These are phyloP conservation scores for Vanderwaltozyma yarrowii DNA, from an alignment of 805 yeast genomes.

Conservation along the genomic window DNA sequence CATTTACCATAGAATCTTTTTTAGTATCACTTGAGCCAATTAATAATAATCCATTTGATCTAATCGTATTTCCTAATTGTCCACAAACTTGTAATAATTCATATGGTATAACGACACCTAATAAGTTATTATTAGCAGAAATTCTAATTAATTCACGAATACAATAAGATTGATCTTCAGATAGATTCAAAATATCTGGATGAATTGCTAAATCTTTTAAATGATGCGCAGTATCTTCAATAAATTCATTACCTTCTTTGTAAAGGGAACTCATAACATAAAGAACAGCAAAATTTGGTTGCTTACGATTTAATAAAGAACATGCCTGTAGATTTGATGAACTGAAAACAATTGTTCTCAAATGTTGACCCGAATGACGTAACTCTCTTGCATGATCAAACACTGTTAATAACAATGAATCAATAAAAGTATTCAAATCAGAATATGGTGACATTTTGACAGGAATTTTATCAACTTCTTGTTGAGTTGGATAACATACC, in stretches of 20 bases:
- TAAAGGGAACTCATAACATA: conserved; percentile 64
- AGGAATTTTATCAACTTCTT: conserved; percentile 34
- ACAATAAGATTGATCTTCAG: conserved; percentile 11
- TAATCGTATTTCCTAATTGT: conserved; percentile 58
- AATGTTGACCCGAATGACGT: conserved; percentile 29
- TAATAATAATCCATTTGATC: conserved; percentile 71
- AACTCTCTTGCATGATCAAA: conserved; percentile 61
- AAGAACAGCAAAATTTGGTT: conserved; percentile 93
- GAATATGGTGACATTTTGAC: conserved; percentile 34
- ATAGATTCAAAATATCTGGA: conserved; percentile 5
- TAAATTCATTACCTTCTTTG: conserved; percentile 8
- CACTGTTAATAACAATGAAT: conserved; percentile 55
- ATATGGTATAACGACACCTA: conserved; percentile 74
- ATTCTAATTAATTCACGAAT: conserved; percentile 49
- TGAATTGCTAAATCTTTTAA: conserved; percentile 18
- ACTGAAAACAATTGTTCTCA: conserved; percentile 70
- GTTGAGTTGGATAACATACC: conserved; percentile 61
- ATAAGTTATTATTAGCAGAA: conserved; percentile 69
- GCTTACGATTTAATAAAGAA: conserved; percentile 93
- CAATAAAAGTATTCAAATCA: conserved; percentile 67
- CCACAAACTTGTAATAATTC: conserved; percentile 66
- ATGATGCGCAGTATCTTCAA: conserved; percentile 25
- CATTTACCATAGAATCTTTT: neutral
- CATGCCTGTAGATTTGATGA: conserved; percentile 86
- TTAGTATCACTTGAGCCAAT: conserved; percentile 31